Evolutionary conservation across 2,329 filamentous ascomycete genomes (phyloP).

Genomic region (Fusarium humuli): DNA sequence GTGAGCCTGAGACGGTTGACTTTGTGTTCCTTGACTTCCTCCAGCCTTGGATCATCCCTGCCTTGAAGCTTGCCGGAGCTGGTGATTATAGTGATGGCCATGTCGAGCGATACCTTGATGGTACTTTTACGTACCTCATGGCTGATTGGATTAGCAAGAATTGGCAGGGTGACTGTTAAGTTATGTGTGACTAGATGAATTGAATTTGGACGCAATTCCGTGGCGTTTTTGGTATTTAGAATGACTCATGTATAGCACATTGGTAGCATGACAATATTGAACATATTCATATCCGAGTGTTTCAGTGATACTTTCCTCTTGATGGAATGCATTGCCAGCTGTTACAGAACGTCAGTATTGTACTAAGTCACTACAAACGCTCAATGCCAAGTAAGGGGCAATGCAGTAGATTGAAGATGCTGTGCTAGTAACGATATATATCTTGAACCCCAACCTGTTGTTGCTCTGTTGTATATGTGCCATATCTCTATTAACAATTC

Average conservation of each 20-base stretch:
- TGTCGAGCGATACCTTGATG: slow-evolving; percentile 64
- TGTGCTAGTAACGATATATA: slow-evolving; percentile 39
- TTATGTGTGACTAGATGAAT: slow-evolving; percentile 1
- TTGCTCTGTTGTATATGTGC: slow-evolving; percentile 21
- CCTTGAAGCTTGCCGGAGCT: slow-evolving; percentile 71
- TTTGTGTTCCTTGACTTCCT: slow-evolving; percentile 94
- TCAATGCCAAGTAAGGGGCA: slow-evolving; percentile 4
- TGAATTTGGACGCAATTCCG: neutral
- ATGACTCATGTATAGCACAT: neutral
- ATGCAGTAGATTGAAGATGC: slow-evolving; percentile 35
- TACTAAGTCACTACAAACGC: fast-evolving
- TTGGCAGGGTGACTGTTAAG: slow-evolving; percentile 64
- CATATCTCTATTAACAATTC: slow-evolving; percentile 23
- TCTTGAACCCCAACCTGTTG: slow-evolving; percentile 9
- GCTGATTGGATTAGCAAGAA: slow-evolving; percentile 69
- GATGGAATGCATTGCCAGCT: too few relatives aligned
- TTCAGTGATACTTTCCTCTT: fast-evolving
- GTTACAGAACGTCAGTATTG: too few relatives aligned
- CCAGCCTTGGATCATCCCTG: slow-evolving; percentile 81
- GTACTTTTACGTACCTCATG: slow-evolving; percentile 67
- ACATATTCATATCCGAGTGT: neutral
- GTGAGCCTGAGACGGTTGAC: slow-evolving; percentile 79
- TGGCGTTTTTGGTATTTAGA: slow-evolving; percentile 21
- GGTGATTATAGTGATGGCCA: slow-evolving; percentile 60
- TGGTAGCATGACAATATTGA: slow-evolving; percentile 5